These are phyloP conservation scores for Geranium rotundifolium DNA, from an alignment of 345 rosid species.

Conservation along the genomic window DNA sequence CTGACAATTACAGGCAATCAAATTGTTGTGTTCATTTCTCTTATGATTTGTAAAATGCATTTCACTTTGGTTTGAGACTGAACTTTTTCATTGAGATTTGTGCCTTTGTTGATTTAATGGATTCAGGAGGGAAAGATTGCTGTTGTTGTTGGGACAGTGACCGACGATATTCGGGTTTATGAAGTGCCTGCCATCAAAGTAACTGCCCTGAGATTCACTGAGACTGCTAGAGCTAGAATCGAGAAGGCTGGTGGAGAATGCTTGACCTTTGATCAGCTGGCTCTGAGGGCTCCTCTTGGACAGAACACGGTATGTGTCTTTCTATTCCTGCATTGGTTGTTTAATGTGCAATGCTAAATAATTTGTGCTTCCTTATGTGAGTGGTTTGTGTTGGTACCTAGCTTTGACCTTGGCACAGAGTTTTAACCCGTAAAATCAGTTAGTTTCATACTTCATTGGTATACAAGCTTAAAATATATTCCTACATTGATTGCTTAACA, in stretches of 20 bases:
- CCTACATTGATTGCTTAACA: no score
- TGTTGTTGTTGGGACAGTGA: constrained; percentile 79
- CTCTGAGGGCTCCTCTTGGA: constrained; percentile 87
- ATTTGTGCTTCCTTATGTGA: no score
- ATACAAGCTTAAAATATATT: no score
- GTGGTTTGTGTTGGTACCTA: no score
- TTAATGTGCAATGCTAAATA: no score
- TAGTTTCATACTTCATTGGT: no score
- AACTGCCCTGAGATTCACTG: constrained; percentile 81
- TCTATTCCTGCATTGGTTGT: not conserved
- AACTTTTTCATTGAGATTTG: not conserved
- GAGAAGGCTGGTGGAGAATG: constrained; percentile 99
- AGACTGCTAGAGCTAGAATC: constrained; percentile 84
- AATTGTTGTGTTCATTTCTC: no score
- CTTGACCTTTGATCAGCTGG: constrained; percentile 89
- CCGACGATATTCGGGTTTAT: constrained; percentile 76
- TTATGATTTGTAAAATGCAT: no score
- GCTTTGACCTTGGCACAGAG: no score
- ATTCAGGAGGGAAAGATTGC: constrained; percentile 67
- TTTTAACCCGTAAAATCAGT: no score
- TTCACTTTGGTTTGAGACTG: not conserved
- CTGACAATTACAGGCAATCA: no score
- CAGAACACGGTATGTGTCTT: constrained; percentile 73
- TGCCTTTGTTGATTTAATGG: not conserved
- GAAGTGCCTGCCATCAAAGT: constrained; percentile 81